Base-by-base conservation (phyloP, 2,329 filamentous ascomycete species). In the Nothophaeocryptopus gaeumannii region DNA sequence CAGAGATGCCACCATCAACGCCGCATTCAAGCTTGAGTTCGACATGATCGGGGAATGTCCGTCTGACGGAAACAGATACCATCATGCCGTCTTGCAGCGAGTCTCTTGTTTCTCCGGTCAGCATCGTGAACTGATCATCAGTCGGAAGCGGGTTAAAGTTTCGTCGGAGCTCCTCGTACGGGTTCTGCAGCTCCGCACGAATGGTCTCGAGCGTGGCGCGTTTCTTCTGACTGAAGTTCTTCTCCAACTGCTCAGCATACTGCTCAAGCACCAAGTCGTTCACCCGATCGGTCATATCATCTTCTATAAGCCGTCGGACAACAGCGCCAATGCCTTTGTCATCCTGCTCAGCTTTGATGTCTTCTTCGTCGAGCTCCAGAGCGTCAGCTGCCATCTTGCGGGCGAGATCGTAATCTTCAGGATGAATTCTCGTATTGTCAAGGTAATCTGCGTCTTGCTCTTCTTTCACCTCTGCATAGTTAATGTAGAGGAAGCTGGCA, bases 361-460 rank as follows among this genome's bases (percentile, higher is more conserved):
- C 93, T 74, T 99, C 93, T 72, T 99, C 93, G 61, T 99, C 93
- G 59, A 99, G 79, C 67, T 96, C 92, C 40, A 99, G 77, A 12
- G 93, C 93, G 75, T 99, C 93, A 3, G 93, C 93, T 14, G 93
- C 93, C 86, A 99, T 97, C 73, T 99, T 99, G 61, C 92, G 88
- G 41, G 90, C 93, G 54, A 99, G 85, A 61, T 99, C 93, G 70
- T 99, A 99, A 67, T 99, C 93, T 74, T 99, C 93, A 1, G 93
- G 93, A 65, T 99, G 93, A 13, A 99, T 90, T 74, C 93, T 88
- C 39, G 93, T 99, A 67, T 93, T 95, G 71, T 99, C 93, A 20
- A 99, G 78, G 51, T 95, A 95, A 67, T 99, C 93, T 1, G 91
- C 89, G 11, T 87, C 80, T 1, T 85, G 80, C 32, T 58, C 58